Evolutionary conservation across 495 filamentous ascomycete species (phyloP).

Genomic region (Cercophora samala): DNA sequence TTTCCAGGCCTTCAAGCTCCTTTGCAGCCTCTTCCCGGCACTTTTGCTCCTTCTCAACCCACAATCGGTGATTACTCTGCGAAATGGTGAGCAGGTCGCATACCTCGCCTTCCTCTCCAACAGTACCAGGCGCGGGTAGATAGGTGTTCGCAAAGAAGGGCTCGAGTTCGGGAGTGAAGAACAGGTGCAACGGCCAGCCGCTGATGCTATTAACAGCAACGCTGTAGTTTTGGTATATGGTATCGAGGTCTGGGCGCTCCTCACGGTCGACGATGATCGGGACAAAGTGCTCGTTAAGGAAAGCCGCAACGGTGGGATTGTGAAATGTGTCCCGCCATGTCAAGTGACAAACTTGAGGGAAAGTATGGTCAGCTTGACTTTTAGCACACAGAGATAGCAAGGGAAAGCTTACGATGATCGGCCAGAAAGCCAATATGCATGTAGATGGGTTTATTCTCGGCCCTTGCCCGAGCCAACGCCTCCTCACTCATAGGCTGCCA

Average conservation of each 20-base stretch:
- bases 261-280: slow-evolving; percentile 93
- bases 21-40: slow-evolving; percentile 79
- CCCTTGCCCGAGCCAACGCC: slow-evolving; percentile 70
- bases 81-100: slow-evolving; percentile 80
- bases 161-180: slow-evolving; percentile 87
- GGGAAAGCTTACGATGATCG: slow-evolving; percentile 74
- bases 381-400: background rate
- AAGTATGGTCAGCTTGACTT: slow-evolving; percentile 15
- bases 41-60: slow-evolving; percentile 77
- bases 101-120: slow-evolving; percentile 45
- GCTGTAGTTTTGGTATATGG: slow-evolving; percentile 98
- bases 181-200: slow-evolving; percentile 96
- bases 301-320: slow-evolving; percentile 70
- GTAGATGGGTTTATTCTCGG: slow-evolving; percentile 81
- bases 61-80: slow-evolving; percentile 73
- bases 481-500: slow-evolving; percentile 89
- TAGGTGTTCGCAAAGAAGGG: slow-evolving; percentile 97
- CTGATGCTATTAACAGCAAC: slow-evolving; percentile 89
- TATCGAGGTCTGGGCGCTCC: slow-evolving; percentile 91
- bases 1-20: slow-evolving; percentile 72
- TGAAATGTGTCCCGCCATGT: slow-evolving; percentile 94
- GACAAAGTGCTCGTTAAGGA: slow-evolving; percentile 85
- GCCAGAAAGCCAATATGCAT: slow-evolving; percentile 94
- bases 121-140: slow-evolving; percentile 77
- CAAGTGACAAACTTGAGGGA: slow-evolving; percentile 75